Evolutionary conservation across 805 yeast species (phyloP).

Genomic region (Yamadazyma ubonensis): DNA sequence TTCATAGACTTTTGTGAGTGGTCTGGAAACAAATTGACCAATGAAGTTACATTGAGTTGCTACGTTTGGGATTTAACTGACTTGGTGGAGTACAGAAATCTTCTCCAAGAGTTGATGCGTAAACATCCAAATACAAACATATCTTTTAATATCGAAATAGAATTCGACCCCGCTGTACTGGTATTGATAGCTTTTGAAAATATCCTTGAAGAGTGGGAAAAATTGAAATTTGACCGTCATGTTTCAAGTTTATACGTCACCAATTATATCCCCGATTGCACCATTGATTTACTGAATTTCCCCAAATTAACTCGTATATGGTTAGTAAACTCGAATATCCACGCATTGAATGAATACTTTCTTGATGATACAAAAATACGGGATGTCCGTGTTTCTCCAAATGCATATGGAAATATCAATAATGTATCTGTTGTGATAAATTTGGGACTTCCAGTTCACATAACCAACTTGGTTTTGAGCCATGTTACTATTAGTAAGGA

Average conservation of each 20-base stretch:
- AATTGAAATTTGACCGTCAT: neutral
- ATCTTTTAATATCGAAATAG: constrained; percentile 20
- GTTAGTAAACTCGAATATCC: constrained; percentile 17
- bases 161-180: constrained; percentile 20
- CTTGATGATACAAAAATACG: constrained; percentile 2
- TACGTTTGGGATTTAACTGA: constrained; percentile 18
- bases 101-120: constrained; percentile 2
- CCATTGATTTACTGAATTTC: constrained; percentile 11
- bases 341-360: neutral
- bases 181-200: constrained; percentile 11
- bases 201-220: constrained; percentile 2
- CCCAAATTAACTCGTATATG: constrained; percentile 17
- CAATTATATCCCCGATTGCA: constrained; percentile 10
- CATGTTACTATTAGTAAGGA: constrained; percentile 9
- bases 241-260: constrained; percentile 11
- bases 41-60: constrained; percentile 17
- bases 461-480: constrained; percentile 15
- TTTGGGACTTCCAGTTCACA: constrained; percentile 13
- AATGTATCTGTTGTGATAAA: neutral
- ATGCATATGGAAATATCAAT: constrained; percentile 14
- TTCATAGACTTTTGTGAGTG: constrained; percentile 8
- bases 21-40: constrained; percentile 2
- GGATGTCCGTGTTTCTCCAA: constrained; percentile 17
- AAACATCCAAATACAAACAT: neutral
- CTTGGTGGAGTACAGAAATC: constrained; percentile 12